Percentiles rank a stretch among this genome's conserved stretches.
Evolutionary conservation across 75 land plant genomes (phyloP).

Genomic region (Chamaecyparis obtusa): DNA sequence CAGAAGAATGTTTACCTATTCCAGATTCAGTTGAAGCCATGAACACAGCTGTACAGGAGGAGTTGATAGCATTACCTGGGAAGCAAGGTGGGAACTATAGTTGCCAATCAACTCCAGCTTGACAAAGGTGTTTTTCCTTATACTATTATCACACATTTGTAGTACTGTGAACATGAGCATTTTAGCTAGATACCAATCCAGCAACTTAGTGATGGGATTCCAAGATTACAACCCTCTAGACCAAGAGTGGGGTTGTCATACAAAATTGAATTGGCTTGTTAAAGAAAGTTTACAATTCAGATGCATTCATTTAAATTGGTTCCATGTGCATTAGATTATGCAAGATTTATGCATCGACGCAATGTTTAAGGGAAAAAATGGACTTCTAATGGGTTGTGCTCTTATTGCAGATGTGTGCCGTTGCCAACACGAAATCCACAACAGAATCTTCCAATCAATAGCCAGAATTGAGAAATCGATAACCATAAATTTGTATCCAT

Average conservation of each 20-base stretch:
- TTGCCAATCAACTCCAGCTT: conserved; percentile 47
- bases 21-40: conserved; percentile 24
- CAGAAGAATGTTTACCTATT: conserved; percentile 59
- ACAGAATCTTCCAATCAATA: conserved; percentile 18
- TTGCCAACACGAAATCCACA: conserved; percentile 8
- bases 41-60: conserved; percentile 20
- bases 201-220: conserved; percentile 35
- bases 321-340: background rate
- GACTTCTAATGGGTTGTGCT: background rate
- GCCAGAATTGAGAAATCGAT: background rate
- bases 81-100: too few relatives aligned
- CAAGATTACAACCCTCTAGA: conserved; percentile 59
- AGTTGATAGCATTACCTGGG: conserved; percentile 36
- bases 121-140: conserved; percentile 37
- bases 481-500: background rate
- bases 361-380: background rate
- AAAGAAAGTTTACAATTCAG: conserved; percentile 73
- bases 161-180: background rate
- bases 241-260: conserved; percentile 69
- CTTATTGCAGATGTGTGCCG: background rate
- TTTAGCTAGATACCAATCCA: background rate
- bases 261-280: conserved; percentile 60
- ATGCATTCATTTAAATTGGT: conserved; percentile 24
- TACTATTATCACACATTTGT: background rate
- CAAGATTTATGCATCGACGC: background rate